These are phyloP conservation scores for Naganishia friedmannii DNA, from an alignment of 768 basidiomycete genomes.

Conservation along the genomic window DNA sequence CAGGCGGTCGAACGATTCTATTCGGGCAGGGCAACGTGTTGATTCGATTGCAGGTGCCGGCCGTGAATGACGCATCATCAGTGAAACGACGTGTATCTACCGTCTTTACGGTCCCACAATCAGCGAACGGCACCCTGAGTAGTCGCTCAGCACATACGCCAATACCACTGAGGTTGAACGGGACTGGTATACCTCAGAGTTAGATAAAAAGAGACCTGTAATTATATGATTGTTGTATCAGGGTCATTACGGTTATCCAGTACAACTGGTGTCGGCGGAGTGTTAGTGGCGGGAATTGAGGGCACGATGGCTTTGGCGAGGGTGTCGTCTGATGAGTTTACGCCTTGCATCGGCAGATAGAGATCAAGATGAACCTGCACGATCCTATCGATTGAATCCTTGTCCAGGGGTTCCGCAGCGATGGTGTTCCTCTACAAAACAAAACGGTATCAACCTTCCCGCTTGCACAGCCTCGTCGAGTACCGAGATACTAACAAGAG, in stretches of 20 bases:
- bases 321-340: background rate
- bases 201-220: background rate
- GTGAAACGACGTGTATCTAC: conserved; percentile 3
- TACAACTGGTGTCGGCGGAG: background rate
- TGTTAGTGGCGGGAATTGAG: background rate
- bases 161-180: conserved; percentile 18
- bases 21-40: conserved; percentile 15
- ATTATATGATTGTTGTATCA: conserved; percentile 24
- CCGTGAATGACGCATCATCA: background rate
- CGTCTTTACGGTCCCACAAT: conserved; percentile 8
- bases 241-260: conserved; percentile 12
- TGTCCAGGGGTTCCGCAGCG: conserved; percentile 1
- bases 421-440: background rate
- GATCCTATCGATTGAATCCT: conserved; percentile 7
- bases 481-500: conserved; percentile 40
- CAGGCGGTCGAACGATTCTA: background rate
- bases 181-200: conserved; percentile 9
- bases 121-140: conserved; percentile 4
- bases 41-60: background rate
- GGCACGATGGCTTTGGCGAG: background rate
- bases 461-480: background rate
- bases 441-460: background rate
- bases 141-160: background rate
- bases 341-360: background rate
- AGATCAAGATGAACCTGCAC: conserved; percentile 19